Percentiles rank a stretch among this genome's conserved stretches.
These are phyloP conservation scores for Boletus subparvulus DNA, from an alignment of 768 basidiomycete species.

Conservation along the genomic window DNA sequence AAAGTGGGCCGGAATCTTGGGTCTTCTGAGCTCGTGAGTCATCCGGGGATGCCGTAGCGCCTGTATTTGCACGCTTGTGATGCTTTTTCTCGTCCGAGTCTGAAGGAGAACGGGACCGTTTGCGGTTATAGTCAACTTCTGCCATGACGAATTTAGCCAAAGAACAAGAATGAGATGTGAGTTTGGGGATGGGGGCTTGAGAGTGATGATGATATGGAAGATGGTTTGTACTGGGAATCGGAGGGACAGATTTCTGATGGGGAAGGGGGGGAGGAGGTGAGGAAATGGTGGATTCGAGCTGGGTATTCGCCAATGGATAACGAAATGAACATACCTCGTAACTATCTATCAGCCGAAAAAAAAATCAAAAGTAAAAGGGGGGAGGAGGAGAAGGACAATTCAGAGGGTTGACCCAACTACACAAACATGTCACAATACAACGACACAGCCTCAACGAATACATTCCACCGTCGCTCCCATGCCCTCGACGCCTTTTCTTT, in stretches of 20 bases:
- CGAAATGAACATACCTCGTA: slow-evolving; percentile 38
- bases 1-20: slow-evolving; percentile 44
- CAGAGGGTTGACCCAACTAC: slow-evolving; percentile 10
- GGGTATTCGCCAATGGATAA: slow-evolving; percentile 40
- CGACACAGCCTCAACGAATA: slow-evolving; percentile 40
- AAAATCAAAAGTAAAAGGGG: not conserved
- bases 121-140: slow-evolving; percentile 83
- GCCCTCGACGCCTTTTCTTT: slow-evolving; percentile 41
- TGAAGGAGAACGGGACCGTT: slow-evolving; percentile 84
- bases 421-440: slow-evolving; percentile 19
- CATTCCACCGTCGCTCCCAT: slow-evolving; percentile 41
- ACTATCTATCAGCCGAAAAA: not conserved
- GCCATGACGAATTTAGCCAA: slow-evolving; percentile 71
- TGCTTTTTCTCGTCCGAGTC: slow-evolving; percentile 78
- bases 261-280: slow-evolving; percentile 54
- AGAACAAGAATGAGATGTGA: slow-evolving; percentile 38
- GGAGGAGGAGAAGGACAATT: not conserved
- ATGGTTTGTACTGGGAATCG: slow-evolving; percentile 39
- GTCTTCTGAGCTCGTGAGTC: slow-evolving; percentile 51
- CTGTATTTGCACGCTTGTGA: slow-evolving; percentile 83
- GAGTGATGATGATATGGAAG: slow-evolving; percentile 40
- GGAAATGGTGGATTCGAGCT: slow-evolving; percentile 56
- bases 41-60: slow-evolving; percentile 62
- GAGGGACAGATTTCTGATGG: slow-evolving; percentile 48
- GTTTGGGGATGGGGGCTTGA: slow-evolving; percentile 45